These are phyloP conservation scores for Globisporangium uncinulatum DNA, from an alignment of 352 stramenopile genomes.

Conservation along the genomic window DNA sequence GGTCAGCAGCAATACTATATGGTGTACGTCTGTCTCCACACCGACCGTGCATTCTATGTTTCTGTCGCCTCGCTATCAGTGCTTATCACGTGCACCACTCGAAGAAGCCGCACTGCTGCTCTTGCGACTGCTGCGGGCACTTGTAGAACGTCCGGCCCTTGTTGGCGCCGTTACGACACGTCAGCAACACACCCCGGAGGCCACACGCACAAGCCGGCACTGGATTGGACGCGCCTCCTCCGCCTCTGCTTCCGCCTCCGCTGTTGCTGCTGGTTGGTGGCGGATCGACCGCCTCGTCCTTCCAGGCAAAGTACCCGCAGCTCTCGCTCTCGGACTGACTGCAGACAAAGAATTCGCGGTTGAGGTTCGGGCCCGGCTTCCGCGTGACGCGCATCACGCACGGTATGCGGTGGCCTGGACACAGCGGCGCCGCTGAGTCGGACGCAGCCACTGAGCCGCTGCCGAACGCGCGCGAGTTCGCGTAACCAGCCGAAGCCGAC, in stretches of 20 bases:
- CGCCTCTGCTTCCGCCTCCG: not conserved
- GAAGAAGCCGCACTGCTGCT: conserved; percentile 90
- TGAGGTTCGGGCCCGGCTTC: conserved; percentile 73
- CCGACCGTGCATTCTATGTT: not conserved
- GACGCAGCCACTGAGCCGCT: too few species aligned
- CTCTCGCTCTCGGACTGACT: conserved; percentile 64
- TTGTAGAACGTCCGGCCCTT: conserved; percentile 92
- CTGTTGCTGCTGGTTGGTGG: not conserved
- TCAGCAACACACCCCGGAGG: conserved; percentile 33
- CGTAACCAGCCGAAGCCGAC: not conserved
- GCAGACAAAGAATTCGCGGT: conserved; percentile 92
- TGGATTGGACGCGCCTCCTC: not conserved
- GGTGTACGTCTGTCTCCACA: not conserved
- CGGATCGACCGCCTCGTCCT: conserved; percentile 54
- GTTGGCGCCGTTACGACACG: conserved; percentile 76
- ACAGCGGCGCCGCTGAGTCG: conserved; percentile 20
- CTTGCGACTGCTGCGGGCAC: conserved; percentile 70
- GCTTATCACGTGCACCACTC: conserved; percentile 70
- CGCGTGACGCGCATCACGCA: conserved; percentile 41
- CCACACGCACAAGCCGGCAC: conserved; percentile 40
- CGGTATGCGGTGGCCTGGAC: conserved; percentile 31
- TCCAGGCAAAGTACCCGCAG: conserved; percentile 91
- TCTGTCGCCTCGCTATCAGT: conserved; percentile 1
- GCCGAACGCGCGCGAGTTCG: too few species aligned
- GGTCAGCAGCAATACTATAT: not conserved